These are phyloP conservation scores for Aspergillus nanangensis DNA, from an alignment of 495 filamentous ascomycete genomes.

Conservation along the genomic window DNA sequence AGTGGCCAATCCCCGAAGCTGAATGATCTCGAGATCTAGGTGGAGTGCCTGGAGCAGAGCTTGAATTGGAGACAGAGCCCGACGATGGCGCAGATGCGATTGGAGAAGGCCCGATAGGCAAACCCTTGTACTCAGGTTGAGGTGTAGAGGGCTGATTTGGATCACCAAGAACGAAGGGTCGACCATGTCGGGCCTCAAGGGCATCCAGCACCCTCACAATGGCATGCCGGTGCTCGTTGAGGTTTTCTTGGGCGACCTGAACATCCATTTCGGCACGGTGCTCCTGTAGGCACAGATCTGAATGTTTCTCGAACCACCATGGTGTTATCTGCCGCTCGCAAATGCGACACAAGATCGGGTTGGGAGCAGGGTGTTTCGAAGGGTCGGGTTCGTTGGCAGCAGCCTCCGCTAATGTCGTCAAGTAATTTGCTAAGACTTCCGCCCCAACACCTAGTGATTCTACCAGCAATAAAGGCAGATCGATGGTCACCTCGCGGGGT, in stretches of 20 bases:
- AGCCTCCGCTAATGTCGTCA: constrained; percentile 83
- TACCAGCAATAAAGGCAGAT: constrained; percentile 84
- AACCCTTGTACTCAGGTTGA: constrained; percentile 83
- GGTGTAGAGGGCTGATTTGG: constrained; percentile 40
- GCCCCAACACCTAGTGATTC: constrained; percentile 92
- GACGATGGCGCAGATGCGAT: constrained; percentile 50
- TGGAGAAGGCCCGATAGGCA: constrained; percentile 72
- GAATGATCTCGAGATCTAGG: constrained; percentile 80
- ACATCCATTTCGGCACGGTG: constrained; percentile 97
- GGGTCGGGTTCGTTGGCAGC: constrained; percentile 87
- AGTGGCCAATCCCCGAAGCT: constrained; percentile 63
- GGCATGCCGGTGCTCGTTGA: constrained; percentile 91
- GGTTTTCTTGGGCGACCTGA: constrained; percentile 85
- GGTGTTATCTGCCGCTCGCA: constrained; percentile 97
- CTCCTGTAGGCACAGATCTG: constrained; percentile 91
- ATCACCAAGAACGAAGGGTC: constrained; percentile 58
- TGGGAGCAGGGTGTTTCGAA: constrained; percentile 75
- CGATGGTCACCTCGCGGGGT: constrained; percentile 88
- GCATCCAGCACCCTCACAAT: constrained; percentile 95
- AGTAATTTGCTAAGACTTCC: constrained; percentile 88
- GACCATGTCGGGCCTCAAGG: constrained; percentile 74
- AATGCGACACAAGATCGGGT: constrained; percentile 89
- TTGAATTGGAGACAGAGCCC: constrained; percentile 57
- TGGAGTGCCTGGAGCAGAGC: constrained; percentile 64
- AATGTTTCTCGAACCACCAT: constrained; percentile 99